Percentiles rank a stretch among this genome's conserved stretches.
Evolutionary conservation across 2,329 filamentous ascomycete genomes (phyloP).

Genomic region (Trichophaea hybrida): DNA sequence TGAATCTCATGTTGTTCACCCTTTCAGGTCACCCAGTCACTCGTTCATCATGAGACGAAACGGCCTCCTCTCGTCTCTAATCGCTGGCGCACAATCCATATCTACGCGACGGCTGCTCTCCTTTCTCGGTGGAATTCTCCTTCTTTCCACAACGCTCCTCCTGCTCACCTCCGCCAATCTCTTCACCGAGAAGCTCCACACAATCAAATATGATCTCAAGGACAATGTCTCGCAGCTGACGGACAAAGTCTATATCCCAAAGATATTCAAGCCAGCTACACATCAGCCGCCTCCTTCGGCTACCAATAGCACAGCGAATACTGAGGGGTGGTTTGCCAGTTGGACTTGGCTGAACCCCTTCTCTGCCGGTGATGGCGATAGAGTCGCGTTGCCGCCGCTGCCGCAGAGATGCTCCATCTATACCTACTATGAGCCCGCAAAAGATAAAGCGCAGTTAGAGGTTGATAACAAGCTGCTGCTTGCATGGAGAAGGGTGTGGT

Average conservation of each 20-base stretch:
- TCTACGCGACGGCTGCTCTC: slow-evolving; percentile 27
- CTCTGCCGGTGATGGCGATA: slow-evolving; percentile 63
- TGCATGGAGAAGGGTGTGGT: slow-evolving; percentile 87
- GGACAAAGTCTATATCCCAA: background rate
- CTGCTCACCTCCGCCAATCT: slow-evolving; percentile 35
- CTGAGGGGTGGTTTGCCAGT: slow-evolving; percentile 58
- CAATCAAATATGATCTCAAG: slow-evolving; percentile 15
- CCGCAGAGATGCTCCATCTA: slow-evolving; percentile 59
- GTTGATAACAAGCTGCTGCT: slow-evolving; percentile 64
- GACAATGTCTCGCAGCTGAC: slow-evolving; percentile 13
- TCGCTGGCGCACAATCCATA: slow-evolving; percentile 17
- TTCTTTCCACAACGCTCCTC: slow-evolving; percentile 33
- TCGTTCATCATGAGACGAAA: slow-evolving; percentile 9
- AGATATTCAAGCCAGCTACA: slow-evolving; percentile 12
- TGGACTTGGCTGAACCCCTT: slow-evolving; percentile 88
- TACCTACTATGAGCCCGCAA: slow-evolving; percentile 70
- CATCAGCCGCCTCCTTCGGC: slow-evolving; percentile 37
- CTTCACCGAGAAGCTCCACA: slow-evolving; percentile 19
- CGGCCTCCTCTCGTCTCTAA: slow-evolving; percentile 8
- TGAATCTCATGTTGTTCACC: background rate
- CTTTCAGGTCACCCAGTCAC: background rate
- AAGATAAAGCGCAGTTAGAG: slow-evolving; percentile 46
- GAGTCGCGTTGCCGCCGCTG: slow-evolving; percentile 63
- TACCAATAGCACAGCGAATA: slow-evolving; percentile 44
- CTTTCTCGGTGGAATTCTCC: slow-evolving; percentile 32